Conservation (phyloP, 2,329 filamentous ascomycete genomes). For the Pseudogymnoascus sp. region DNA sequence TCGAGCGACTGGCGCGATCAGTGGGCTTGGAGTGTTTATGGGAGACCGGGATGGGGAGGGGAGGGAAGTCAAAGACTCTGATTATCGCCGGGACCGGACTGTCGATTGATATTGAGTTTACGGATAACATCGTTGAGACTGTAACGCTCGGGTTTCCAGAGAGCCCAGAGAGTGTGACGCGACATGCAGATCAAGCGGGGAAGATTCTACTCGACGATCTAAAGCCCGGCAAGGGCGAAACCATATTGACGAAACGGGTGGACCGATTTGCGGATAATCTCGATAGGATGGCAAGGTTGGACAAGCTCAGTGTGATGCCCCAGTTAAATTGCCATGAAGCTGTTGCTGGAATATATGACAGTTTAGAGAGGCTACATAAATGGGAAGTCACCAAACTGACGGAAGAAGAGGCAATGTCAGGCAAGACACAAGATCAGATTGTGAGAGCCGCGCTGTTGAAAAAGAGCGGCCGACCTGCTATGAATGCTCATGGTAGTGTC, state of each 20-base stretch:
- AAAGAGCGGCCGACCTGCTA: constrained; percentile 60
- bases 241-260: constrained; percentile 61
- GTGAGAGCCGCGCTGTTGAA: constrained; percentile 46
- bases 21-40: constrained; percentile 59
- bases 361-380: constrained; percentile 59
- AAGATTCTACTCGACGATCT: constrained; percentile 61
- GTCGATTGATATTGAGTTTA: constrained; percentile 53
- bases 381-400: constrained; percentile 58
- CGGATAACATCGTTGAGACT: constrained; percentile 53
- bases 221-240: constrained; percentile 48
- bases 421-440: constrained; percentile 37
- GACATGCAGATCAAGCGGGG: constrained; percentile 53
- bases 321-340: constrained; percentile 72
- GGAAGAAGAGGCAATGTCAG: constrained; percentile 39
- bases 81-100: constrained; percentile 56
- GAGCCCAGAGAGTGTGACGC: constrained; percentile 48
- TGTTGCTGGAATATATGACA: constrained; percentile 63
- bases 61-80: constrained; percentile 45
- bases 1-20: constrained; percentile 62
- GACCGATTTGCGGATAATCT: constrained; percentile 66
- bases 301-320: constrained; percentile 62
- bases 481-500: constrained; percentile 60
- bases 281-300: constrained; percentile 58
- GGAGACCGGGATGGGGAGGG: constrained; percentile 43
- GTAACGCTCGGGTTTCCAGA: constrained; percentile 58